These are phyloP conservation scores for Vigna trinervia DNA, from an alignment of 306 rosid genomes.

Conservation along the genomic window DNA sequence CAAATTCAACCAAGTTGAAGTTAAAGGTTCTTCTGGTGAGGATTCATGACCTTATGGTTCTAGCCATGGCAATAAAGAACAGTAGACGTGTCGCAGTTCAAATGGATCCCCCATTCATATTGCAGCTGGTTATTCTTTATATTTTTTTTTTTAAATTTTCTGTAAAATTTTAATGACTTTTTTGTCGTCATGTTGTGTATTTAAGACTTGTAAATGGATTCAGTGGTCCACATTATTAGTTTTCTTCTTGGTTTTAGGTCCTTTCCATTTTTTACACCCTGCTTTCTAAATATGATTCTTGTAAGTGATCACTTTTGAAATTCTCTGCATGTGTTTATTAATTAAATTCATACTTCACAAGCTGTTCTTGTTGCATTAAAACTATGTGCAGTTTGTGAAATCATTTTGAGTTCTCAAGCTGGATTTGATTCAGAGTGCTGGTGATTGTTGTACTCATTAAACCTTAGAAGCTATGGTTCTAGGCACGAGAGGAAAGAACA, in stretches of 20 bases:
- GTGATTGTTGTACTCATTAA: slow-evolving; percentile 34
- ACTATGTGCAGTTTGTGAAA: slow-evolving; percentile 14
- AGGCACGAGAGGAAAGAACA: slow-evolving; percentile 68
- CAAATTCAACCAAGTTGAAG: slow-evolving; percentile 42
- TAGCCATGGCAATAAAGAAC: slow-evolving; percentile 67
- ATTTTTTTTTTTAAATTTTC: not conserved
- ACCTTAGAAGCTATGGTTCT: slow-evolving; percentile 59
- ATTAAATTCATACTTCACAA: not conserved
- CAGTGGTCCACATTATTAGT: slow-evolving; percentile 39
- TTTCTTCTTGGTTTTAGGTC: slow-evolving; percentile 20
- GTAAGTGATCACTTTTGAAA: not conserved
- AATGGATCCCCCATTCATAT: slow-evolving; percentile 63
- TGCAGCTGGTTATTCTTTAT: slow-evolving; percentile 36
- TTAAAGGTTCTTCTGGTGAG: slow-evolving; percentile 27
- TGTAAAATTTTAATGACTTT: slow-evolving; percentile 1
- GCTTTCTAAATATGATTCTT: slow-evolving; percentile 47
- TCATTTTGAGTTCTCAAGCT: slow-evolving; percentile 31
- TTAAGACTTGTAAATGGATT: slow-evolving; percentile 29
- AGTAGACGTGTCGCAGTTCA: slow-evolving; percentile 58
- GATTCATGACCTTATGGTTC: slow-evolving; percentile 47
- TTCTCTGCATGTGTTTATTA: slow-evolving; percentile 31
- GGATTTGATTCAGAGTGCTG: slow-evolving; percentile 42
- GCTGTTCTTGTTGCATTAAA: slow-evolving; percentile 11
- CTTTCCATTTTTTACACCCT: slow-evolving; percentile 5
- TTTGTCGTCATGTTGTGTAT: not conserved